Percentiles rank a stretch among this genome's conserved stretches.
phyloP scores from a whole-genome alignment of 2,329 filamentous ascomycete species.

The Verticillium dahliae region DNA sequence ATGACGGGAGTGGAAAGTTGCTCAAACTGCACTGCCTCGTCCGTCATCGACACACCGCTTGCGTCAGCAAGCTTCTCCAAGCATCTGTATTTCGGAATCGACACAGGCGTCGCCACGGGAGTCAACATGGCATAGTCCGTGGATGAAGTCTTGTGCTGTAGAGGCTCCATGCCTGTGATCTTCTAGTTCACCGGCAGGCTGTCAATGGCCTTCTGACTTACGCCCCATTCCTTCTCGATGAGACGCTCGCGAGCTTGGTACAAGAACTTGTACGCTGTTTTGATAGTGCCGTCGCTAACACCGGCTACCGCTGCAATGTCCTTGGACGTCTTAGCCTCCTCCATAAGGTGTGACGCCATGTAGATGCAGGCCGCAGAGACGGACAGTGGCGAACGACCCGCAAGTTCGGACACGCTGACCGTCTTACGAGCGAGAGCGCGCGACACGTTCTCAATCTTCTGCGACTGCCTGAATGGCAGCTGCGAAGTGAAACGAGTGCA shows the following conservation, averaged over 20 bases:
- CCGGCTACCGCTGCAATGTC: constrained; percentile 79
- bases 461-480: constrained; percentile 65
- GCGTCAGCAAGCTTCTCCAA: background rate
- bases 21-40: background rate
- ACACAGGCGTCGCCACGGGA: background rate
- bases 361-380: constrained; percentile 95
- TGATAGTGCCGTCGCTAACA: constrained; percentile 95
- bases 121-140: background rate
- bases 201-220: constrained; percentile 62
- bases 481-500: constrained; percentile 86
- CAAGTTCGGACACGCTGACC: constrained; percentile 70
- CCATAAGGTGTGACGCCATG: constrained; percentile 85
- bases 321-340: constrained; percentile 70
- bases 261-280: constrained; percentile 87
- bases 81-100: background rate
- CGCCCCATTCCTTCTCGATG: constrained; percentile 69
- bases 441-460: constrained; percentile 73
- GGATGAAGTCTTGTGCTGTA: background rate
- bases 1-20: background rate
- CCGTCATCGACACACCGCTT: background rate
- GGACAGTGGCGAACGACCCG: constrained; percentile 87
- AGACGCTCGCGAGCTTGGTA: constrained; percentile 68
- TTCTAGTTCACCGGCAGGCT: constrained; percentile 50
- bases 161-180: background rate
- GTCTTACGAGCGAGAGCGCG: constrained; percentile 73